Base-by-base conservation (phyloP, 2,329 filamentous ascomycete species). In the Paracamarosporium sp. region DNA sequence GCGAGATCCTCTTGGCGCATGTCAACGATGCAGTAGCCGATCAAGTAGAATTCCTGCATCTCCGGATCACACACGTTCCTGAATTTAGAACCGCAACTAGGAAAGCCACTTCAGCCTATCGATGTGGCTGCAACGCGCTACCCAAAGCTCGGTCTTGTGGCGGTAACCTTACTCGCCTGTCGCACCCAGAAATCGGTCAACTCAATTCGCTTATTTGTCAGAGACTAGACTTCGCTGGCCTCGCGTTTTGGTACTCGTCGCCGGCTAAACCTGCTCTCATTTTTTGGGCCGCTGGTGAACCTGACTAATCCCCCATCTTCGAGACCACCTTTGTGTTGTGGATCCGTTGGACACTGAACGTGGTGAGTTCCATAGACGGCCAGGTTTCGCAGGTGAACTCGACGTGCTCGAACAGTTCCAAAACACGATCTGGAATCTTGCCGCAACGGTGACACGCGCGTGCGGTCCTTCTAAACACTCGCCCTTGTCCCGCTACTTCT, bases 101-200 rank as follows among this genome's bases (percentile, higher is more conserved):
- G n/a, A 2, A 40, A 20, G 47, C 22, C 33, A 50, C 20, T 15
- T 20, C 22, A 48, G 22, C 31, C 47, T 50, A 50, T 50, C 22
- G n/a, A 27, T 20, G 47, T 50, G 47, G 33, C 33, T 50, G 24
- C 31, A 50, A 33, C 24, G 20, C 47, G 33, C 47, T 38, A 50
- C 13, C 22, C 15, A 40, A 22, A 12, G 31, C 31, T 43, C 30
- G 36, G 17, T 40, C 36, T 20, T 40, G n/a, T 40, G 22, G 36
- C n/a, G 36, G 36, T 40, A 22, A 40, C 36, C 22, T 40, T 40
- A 5, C 12, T 9, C n/a, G 4, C 17, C 20, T 20, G 36, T 22
- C 17, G 36, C 36, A 22, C n/a, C 8, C n/a, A 11, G 17, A 20
- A 40, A 6, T 17, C 25, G 22, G 43, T 25, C 7, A 30, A 30